Conservation (phyloP, 257 asterid species). For the Linaria vulgaris region DNA sequence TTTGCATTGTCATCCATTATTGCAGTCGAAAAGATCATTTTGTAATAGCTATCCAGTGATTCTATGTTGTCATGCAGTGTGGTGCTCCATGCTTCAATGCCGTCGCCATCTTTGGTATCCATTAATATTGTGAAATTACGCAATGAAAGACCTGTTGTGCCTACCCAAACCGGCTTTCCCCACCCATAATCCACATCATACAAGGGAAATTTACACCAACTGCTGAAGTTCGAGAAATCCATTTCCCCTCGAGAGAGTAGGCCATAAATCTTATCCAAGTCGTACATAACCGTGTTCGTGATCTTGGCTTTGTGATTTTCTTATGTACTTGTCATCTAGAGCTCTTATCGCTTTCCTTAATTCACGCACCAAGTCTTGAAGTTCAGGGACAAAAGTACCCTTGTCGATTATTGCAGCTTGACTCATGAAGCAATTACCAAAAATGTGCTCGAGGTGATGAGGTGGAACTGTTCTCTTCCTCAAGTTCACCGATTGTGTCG, state of each 20-base stretch:
- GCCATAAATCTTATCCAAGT: not conserved
- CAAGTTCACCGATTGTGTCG: constrained; percentile 33
- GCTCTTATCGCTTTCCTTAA: constrained; percentile 9
- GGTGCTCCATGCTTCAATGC: constrained; percentile 50
- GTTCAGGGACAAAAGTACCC: not conserved
- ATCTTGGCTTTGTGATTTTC: not conserved
- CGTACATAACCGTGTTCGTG: constrained; percentile 13
- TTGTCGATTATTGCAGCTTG: not conserved
- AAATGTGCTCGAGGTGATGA: constrained; percentile 5
- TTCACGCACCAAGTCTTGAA: not conserved
- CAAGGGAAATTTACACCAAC: constrained; percentile 51
- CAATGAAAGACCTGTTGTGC: constrained; percentile 30
- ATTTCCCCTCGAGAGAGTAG: constrained; percentile 2
- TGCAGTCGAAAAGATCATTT: too few relatives aligned
- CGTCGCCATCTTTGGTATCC: constrained; percentile 43
- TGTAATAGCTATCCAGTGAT: too few relatives aligned
- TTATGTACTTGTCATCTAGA: constrained; percentile 6
- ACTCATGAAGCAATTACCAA: constrained; percentile 17
- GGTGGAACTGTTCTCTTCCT: constrained; percentile 38
- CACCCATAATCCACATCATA: constrained; percentile 54
- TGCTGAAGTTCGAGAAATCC: constrained; percentile 34
- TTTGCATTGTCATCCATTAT: too few relatives aligned
- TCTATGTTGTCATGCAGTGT: constrained; percentile 15
- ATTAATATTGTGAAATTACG: constrained; percentile 35
- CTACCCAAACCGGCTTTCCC: constrained; percentile 47